Evolutionary conservation across 306 rosid species (phyloP).

Genomic region (Canavalia ensiformis): DNA sequence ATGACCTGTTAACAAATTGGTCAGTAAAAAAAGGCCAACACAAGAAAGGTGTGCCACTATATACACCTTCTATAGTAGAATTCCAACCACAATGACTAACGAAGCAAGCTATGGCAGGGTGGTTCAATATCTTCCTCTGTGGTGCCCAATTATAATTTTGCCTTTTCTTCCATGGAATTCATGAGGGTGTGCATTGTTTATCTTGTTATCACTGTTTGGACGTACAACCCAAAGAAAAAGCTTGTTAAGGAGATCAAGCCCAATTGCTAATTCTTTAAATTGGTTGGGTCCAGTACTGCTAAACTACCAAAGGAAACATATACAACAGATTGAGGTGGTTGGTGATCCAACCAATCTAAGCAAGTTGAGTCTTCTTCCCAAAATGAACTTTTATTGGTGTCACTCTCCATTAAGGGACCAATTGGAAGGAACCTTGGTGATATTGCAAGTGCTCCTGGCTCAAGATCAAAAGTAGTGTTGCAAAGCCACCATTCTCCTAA

Average conservation of each 20-base stretch:
- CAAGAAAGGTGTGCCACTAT: conserved; percentile 52
- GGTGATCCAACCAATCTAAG: conserved; percentile 41
- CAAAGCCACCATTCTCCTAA: conserved; percentile 55
- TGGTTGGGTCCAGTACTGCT: not conserved
- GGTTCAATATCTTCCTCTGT: conserved; percentile 48
- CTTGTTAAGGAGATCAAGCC: conserved; percentile 38
- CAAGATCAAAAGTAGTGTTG: conserved; percentile 51
- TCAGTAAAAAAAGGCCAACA: conserved; percentile 64
- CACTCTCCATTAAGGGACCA: conserved; percentile 43
- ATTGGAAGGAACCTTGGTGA: conserved; percentile 40
- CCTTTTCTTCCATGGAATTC: conserved; percentile 44
- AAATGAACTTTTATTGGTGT: conserved; percentile 20
- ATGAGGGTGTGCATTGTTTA: conserved; percentile 13
- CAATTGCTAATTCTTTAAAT: conserved; percentile 47
- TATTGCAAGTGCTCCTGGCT: conserved; percentile 7
- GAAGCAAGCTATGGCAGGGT: conserved; percentile 50
- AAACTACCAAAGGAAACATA: conserved; percentile 49
- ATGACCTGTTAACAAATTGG: conserved; percentile 47
- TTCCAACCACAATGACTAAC: conserved; percentile 65
- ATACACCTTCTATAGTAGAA: conserved; percentile 57
- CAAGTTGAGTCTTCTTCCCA: conserved; percentile 37
- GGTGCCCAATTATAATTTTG: conserved; percentile 54
- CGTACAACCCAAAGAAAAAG: conserved; percentile 49
- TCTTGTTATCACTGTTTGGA: not conserved
- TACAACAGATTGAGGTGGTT: conserved; percentile 23